A percentile compares a stretch with the other conserved stretches of the same genome.
Conservation (phyloP, 257 asterid genomes). For the Agastache rugosa region DNA sequence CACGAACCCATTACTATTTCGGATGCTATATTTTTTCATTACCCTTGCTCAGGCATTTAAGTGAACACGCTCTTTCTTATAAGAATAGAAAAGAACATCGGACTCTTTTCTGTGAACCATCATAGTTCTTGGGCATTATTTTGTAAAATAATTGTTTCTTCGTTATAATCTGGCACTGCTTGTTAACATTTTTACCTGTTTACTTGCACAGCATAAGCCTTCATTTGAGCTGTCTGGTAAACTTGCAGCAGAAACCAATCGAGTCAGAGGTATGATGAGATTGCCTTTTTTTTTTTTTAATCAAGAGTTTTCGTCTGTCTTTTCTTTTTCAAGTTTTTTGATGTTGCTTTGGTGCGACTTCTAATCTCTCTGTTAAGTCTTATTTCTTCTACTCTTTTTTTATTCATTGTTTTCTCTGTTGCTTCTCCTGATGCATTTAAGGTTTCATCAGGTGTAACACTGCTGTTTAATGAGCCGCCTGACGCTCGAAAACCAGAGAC, state of each 20-base stretch:
- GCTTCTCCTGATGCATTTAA: constrained; percentile 37
- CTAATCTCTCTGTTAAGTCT: constrained; percentile 7
- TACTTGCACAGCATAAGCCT: constrained; percentile 82
- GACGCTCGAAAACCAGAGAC: constrained; percentile 85
- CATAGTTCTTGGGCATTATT: constrained; percentile 22
- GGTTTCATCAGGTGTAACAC: constrained; percentile 71
- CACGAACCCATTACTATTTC: too few species aligned
- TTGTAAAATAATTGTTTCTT: constrained; percentile 1
- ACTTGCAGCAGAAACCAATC: constrained; percentile 97
- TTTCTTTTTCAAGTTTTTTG: background rate
- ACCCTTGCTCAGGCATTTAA: background rate
- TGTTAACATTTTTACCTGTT: constrained; percentile 21
- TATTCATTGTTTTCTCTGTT: background rate
- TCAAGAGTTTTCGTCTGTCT: background rate
- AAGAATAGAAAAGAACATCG: background rate
- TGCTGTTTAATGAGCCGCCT: constrained; percentile 94
- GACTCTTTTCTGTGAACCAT: background rate
- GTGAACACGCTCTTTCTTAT: background rate
- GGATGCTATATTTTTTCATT: constrained; percentile 27
- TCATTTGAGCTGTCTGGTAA: constrained; percentile 98
- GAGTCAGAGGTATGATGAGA: constrained; percentile 69
- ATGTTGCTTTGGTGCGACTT: constrained; percentile 10
- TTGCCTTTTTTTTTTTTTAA: constrained; percentile 1
- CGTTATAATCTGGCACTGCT: constrained; percentile 7
- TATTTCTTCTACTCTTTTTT: background rate